Base-by-base conservation (phyloP, 2,329 filamentous ascomycete genomes). In the Colletotrichum euphorbiae region DNA sequence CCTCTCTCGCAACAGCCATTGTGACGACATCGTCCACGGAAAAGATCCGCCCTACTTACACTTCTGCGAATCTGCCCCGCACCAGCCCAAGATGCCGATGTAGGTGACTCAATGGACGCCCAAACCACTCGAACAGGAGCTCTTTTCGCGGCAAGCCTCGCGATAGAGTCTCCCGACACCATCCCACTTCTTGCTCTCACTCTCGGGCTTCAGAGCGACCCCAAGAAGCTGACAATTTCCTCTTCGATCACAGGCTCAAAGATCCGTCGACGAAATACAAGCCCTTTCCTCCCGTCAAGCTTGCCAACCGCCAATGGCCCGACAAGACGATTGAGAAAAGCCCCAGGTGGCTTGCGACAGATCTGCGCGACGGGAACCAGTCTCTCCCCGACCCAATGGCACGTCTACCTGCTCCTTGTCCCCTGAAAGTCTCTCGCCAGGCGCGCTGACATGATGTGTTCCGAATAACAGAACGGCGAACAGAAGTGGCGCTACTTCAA, bases 401-500 rank as follows among this genome's bases (percentile, higher is more conserved):
- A 84, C 73, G 87, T 76, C 17, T 55, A 28, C 28, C 6, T 28
- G n/a, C 48, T 55, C 40, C 36, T 21, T 19, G 19, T 21, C n/a
- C 36, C 4, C 48, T 40, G 17, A 40, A 51, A 48, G 36, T 51
- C 4, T 15, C 72, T 52, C 21, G 42, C 6, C 28, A 46, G 61
- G 17, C 56, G 13, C 28, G 31, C 56, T 61, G 21, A 65, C 56
- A 43, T 19, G 12, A 8, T 13, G 17, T 13, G n/a, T 40, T 19
- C 33, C 17, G 42, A 36, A 13, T 28, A 64, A 71, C 74, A 96
- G 93, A 96, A 93, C 76, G 93, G 93, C 73, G 93, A 97, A 55
- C 94, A 98, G 84, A 98, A 98, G 83, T 96, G 92, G 89, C 85
- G 86, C 70, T 98, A 94, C 85, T 98, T 98, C 85, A 90, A 94